Base-by-base conservation (phyloP, 2,329 filamentous ascomycete genomes). In the Graphium sp. region DNA sequence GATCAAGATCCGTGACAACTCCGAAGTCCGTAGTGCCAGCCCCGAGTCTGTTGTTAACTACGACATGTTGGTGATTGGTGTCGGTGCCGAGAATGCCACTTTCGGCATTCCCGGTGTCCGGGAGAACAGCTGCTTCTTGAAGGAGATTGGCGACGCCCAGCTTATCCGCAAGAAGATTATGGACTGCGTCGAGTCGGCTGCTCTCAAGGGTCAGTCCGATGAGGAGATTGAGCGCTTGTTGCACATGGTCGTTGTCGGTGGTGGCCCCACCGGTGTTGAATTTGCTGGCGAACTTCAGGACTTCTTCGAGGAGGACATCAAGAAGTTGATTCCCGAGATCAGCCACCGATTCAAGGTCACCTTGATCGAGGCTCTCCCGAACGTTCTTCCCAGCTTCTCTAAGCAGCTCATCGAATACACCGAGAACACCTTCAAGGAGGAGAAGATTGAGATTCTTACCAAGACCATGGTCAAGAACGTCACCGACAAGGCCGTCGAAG, bases 401-500 rank as follows among this genome's bases (percentile, higher is more conserved):
- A 95, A 95, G 70, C 84, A 93, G 56, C 66, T 98, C 47, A 95
- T 98, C 48, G 89, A 98, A 47, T 98, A 98, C 66, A 98, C 89
- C 42, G 89, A 98, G 61, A 87, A 85, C 56, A 94, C 87, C 26
- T 91, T 98, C 64, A 89, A 92, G 60, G 89, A 98, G 62, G 89
- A 98, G 58, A 85, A 84, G 49, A 98, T 98, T 49, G 76, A 82
- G 43, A 93, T 98, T 58, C 79, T 82, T 56, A 92, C 89, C 44
- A 95, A 95, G 72, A 95, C 89, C 40, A 91, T 93, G 76, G 89
- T 98, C 52, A 95, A 95, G 69, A 85, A 79, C 36, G 89, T 98
- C 34, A 92, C 83, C 18, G 77, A 89, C 45, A 91, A 80, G 57
- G 76, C 72, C 48, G 87, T 98, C 46, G 83, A 95, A 60, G 89